Base-by-base conservation (phyloP, 768 basidiomycete species). In the Lentinula guzmanii region DNA sequence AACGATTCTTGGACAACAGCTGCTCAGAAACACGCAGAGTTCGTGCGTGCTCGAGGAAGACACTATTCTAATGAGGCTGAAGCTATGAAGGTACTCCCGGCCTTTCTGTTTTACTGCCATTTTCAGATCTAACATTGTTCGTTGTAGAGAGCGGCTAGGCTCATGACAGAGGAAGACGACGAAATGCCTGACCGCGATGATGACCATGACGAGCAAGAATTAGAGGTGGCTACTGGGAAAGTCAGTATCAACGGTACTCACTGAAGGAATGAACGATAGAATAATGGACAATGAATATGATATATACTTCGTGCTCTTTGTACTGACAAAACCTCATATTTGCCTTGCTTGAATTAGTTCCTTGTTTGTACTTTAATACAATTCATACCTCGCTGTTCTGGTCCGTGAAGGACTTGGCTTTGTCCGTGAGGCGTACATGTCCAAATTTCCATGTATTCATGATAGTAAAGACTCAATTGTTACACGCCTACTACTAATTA, bases 21-120 rank as follows among this genome's bases (percentile, higher is more conserved):
- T 62, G 86, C 86, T 52, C 87, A 82, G 41, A 93, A 91, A 74
- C 92, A 91, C 67, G 90, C 86, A 13, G 92, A 79, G 24, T 94
- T 94, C 67, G 79, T 93, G 35, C 83, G 84, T 65, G 91, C 91
- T 24, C 82, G 92, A 24, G 90, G 89, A 58, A 79, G 90, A 60
- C 93, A 94, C 68, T 94, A 94, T 67, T 93, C 91, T 5, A 93
- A 94, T 55, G 93, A 95, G 70, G 93, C 90, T 1, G 90, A 93
- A 70, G 93, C 91, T 16, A 93, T 95, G 93, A 93, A 93, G 85
- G 91, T 89, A 72, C 51, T 5, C 16, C 1, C 46, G 21, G 21
- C 16, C 6, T 43, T 13, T 18, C 8, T 7, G 8, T 18, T 48
- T 18, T n/a, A 24, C 28, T 24, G 21, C 11, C 3, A 21, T 54